Percentiles rank a stretch among this genome's conserved stretches.
Conservation (phyloP, 495 filamentous ascomycete genomes). For the Aspergillus funiculosus region DNA sequence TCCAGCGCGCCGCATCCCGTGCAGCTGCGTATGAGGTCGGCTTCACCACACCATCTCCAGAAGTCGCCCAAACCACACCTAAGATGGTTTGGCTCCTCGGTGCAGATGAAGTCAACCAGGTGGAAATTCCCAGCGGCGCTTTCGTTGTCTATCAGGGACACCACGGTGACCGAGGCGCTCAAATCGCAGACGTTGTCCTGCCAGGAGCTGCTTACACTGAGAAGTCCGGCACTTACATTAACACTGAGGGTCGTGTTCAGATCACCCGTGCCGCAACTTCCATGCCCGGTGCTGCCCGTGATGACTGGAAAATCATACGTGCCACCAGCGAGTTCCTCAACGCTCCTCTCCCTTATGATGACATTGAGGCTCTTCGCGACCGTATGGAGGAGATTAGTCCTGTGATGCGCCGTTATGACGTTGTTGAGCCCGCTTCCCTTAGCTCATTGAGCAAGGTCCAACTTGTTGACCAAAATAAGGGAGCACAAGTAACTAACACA, state of each 20-base stretch:
- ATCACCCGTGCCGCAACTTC: conserved; percentile 83
- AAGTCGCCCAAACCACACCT: conserved; percentile 71
- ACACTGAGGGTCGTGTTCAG: conserved; percentile 94
- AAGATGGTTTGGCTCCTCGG: conserved; percentile 97
- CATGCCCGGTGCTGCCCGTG: conserved; percentile 78
- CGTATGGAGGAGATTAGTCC: conserved; percentile 95
- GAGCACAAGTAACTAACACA: conserved; percentile 55
- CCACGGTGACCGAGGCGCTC: conserved; percentile 89
- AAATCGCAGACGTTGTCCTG: conserved; percentile 88
- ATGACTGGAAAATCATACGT: conserved; percentile 98
- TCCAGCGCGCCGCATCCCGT: conserved; percentile 87
- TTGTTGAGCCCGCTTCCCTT: conserved; percentile 73
- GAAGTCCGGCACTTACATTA: conserved; percentile 94
- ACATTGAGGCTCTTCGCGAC: conserved; percentile 77
- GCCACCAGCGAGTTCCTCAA: conserved; percentile 89
- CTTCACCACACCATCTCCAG: conserved; percentile 74
- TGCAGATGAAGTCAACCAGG: conserved; percentile 77
- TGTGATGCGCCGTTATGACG: conserved; percentile 78
- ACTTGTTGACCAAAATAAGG: conserved; percentile 93
- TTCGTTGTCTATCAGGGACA: conserved; percentile 98
- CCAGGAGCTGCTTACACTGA: conserved; percentile 95
- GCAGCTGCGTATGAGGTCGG: conserved; percentile 92
- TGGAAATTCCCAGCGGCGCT: conserved; percentile 84
- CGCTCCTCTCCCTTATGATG: conserved; percentile 81
- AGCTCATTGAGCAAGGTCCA: conserved; percentile 77